phyloP scores from a whole-genome alignment of 2,329 filamentous ascomycete genomes.

The Fusarium clavum region DNA sequence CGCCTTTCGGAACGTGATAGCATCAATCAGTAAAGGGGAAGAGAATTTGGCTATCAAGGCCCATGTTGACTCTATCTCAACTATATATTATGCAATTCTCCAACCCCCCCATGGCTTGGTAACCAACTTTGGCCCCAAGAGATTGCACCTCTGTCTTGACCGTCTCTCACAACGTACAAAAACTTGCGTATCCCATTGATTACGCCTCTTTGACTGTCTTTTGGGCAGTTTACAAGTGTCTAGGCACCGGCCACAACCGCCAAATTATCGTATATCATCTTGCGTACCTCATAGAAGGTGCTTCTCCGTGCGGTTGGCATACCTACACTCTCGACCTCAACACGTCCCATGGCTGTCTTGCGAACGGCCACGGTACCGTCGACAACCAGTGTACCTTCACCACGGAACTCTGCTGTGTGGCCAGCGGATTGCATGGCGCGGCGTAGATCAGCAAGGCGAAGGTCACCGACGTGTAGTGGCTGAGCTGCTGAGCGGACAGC shows the following conservation, averaged over 20 bases:
- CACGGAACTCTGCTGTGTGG: slow-evolving; percentile 90
- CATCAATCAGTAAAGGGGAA: not conserved
- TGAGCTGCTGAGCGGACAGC: slow-evolving; percentile 82
- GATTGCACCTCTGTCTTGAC: slow-evolving; percentile 26
- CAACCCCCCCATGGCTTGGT: slow-evolving; percentile 1
- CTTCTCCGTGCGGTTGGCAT: slow-evolving; percentile 57
- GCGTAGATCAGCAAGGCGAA: slow-evolving; percentile 87
- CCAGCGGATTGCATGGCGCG: slow-evolving; percentile 84
- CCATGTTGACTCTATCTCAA: slow-evolving; percentile 20
- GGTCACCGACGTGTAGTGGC: slow-evolving; percentile 92
- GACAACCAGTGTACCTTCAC: slow-evolving; percentile 90
- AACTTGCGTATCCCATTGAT: slow-evolving; percentile 28
- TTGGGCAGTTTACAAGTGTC: not conserved
- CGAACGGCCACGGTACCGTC: slow-evolving; percentile 89
- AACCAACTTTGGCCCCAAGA: slow-evolving; percentile 18
- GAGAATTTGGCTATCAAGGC: slow-evolving; percentile 3
- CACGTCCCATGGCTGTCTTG: slow-evolving; percentile 86
- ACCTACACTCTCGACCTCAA: slow-evolving; percentile 86
- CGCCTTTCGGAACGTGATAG: not conserved
- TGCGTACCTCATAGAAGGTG: slow-evolving; percentile 88
- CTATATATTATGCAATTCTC: not conserved
- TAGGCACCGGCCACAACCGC: slow-evolving; percentile 85
- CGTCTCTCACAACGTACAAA: slow-evolving; percentile 19
- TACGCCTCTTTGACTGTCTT: slow-evolving; percentile 8
- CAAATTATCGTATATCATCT: slow-evolving; percentile 91